Evolutionary conservation across 202 grass and related monocot genomes (phyloP).

Genomic region (Thinopyrum obtusiflorum): DNA sequence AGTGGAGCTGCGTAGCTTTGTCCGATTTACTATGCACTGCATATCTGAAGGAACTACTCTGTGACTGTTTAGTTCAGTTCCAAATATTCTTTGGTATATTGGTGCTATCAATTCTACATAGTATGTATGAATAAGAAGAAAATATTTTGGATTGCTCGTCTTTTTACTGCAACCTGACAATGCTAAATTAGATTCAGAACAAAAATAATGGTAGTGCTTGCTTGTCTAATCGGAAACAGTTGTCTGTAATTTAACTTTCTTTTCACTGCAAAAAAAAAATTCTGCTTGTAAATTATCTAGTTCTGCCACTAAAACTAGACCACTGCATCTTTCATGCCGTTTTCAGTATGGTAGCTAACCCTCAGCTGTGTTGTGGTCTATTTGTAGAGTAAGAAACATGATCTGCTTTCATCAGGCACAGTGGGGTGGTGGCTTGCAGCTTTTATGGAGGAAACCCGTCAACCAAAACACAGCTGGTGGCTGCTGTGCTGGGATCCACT

Average conservation of each 20-base stretch:
- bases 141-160: not conserved
- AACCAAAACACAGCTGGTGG: not conserved
- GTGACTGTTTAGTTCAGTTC: not conserved
- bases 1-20: not conserved
- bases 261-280: too few species aligned
- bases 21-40: not conserved
- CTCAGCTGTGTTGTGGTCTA: not conserved
- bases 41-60: not conserved
- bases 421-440: not conserved
- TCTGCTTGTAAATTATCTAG: not conserved
- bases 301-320: not conserved
- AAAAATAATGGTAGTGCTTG: not conserved
- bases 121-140: not conserved
- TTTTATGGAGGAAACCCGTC: not conserved
- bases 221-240: not conserved
- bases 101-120: not conserved
- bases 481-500: not conserved
- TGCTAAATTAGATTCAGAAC: not conserved
- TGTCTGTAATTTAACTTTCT: not conserved
- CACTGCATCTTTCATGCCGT: not conserved
- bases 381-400: not conserved
- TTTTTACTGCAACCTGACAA: not conserved
- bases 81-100: not conserved
- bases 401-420: not conserved
- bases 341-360: not conserved